Conservation (phyloP, 75 land plant species). For the Picea sitchensis region DNA sequence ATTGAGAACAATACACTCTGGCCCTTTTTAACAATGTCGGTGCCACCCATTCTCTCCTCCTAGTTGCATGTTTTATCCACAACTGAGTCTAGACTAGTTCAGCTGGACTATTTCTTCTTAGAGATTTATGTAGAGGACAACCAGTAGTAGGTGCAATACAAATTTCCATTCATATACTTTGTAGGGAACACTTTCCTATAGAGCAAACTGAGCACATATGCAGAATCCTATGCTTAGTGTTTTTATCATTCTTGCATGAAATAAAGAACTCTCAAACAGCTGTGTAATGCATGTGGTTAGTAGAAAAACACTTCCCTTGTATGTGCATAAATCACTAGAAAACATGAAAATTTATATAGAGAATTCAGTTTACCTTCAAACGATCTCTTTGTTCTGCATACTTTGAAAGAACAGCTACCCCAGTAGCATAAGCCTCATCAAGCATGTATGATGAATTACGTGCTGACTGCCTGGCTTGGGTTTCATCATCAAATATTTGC, state of each 20-base stretch:
- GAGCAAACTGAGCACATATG: background rate
- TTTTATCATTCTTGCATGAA: background rate
- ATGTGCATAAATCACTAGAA: background rate
- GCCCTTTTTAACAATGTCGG: too few species aligned
- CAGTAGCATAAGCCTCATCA: slow-evolving; percentile 75
- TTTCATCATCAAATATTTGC: slow-evolving; percentile 86
- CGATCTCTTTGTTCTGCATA: slow-evolving; percentile 85
- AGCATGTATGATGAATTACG: slow-evolving; percentile 68
- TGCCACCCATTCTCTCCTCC: too few species aligned
- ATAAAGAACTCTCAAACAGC: background rate
- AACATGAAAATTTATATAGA: slow-evolving; percentile 6
- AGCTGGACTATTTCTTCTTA: background rate
- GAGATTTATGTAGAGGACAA: background rate
- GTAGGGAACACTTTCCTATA: background rate
- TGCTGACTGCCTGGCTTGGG: slow-evolving; percentile 79
- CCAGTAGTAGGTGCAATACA: background rate
- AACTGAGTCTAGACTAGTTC: background rate
- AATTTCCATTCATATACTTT: background rate
- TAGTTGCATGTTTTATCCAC: too few species aligned
- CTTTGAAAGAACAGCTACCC: slow-evolving; percentile 68
- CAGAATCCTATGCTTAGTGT: background rate
- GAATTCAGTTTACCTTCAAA: slow-evolving; percentile 55
- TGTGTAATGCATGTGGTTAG: background rate
- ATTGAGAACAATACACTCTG: too few species aligned
- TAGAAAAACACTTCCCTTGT: background rate